A percentile compares a stretch with the other conserved stretches of the same genome.
These are phyloP conservation scores for Silene coronaria DNA, from an alignment of 179 eudicot genomes.

Conservation along the genomic window DNA sequence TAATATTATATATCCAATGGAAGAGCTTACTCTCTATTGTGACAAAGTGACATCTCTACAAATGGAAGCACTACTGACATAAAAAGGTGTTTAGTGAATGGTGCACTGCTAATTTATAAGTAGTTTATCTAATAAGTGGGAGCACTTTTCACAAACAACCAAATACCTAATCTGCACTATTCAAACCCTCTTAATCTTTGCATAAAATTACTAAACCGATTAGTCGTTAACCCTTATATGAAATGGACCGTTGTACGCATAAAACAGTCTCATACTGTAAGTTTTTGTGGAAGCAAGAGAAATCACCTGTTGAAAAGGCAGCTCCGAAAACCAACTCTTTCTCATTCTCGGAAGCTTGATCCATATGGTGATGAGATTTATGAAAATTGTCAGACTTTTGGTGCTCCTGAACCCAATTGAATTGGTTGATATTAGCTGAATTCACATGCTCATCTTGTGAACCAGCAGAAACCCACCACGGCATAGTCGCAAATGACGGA, in stretches of 20 bases:
- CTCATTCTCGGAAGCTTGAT: slow-evolving; percentile 22
- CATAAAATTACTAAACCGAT: background rate
- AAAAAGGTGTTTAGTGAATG: slow-evolving; percentile 10
- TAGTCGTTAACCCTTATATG: background rate
- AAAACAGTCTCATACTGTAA: background rate
- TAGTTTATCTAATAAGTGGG: slow-evolving; percentile 5
- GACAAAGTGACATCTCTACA: background rate
- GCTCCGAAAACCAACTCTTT: slow-evolving; percentile 23
- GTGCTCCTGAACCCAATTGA: slow-evolving; percentile 22
- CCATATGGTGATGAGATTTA: slow-evolving; percentile 13
- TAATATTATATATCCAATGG: background rate
- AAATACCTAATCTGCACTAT: background rate
- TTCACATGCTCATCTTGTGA: slow-evolving; percentile 28
- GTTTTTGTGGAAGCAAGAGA: background rate
- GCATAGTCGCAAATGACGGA: slow-evolving; percentile 15
- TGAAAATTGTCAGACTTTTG: slow-evolving; percentile 12
- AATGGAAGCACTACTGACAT: background rate
- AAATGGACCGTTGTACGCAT: background rate
- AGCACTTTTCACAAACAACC: background rate
- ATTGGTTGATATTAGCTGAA: slow-evolving; percentile 21
- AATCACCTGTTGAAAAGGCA: slow-evolving; percentile 26
- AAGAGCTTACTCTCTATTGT: background rate
- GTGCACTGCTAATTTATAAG: background rate
- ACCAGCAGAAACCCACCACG: slow-evolving; percentile 30
- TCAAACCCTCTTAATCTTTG: background rate